Conservation (phyloP, 75 land plant genomes). For the Isoetes taiwanensis region DNA sequence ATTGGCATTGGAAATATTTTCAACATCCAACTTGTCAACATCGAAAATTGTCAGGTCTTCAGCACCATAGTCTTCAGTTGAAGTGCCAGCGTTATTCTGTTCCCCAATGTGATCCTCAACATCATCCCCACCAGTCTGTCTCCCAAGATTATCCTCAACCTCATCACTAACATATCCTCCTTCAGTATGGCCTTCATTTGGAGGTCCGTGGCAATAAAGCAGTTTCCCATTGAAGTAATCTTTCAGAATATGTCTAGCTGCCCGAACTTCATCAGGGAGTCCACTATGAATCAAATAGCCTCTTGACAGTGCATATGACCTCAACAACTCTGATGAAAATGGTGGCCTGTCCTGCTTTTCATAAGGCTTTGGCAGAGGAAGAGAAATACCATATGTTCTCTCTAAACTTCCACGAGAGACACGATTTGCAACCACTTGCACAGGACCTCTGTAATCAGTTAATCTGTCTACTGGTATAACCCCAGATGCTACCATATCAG, state of each 20-base stretch:
- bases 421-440: slow-evolving; percentile 75
- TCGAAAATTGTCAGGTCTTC: slow-evolving; percentile 2
- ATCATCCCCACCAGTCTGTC: slow-evolving; percentile 9
- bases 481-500: slow-evolving; percentile 94
- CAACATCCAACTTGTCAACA: slow-evolving; percentile 17
- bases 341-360: slow-evolving; percentile 77
- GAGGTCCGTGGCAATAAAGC: slow-evolving; percentile 69
- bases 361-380: slow-evolving; percentile 85
- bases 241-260: slow-evolving; percentile 76
- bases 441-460: slow-evolving; percentile 80
- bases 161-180: slow-evolving; percentile 12
- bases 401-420: slow-evolving; percentile 52
- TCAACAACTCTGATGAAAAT: slow-evolving; percentile 57
- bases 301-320: slow-evolving; percentile 71
- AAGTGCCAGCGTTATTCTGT: not conserved
- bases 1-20: slow-evolving; percentile 33
- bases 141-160: slow-evolving; percentile 1
- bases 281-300: slow-evolving; percentile 83
- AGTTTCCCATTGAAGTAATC: slow-evolving; percentile 88
- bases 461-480: slow-evolving; percentile 85
- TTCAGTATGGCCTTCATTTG: slow-evolving; percentile 20
- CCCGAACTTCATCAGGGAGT: slow-evolving; percentile 83
- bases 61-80: slow-evolving; percentile 18
- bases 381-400: slow-evolving; percentile 42
- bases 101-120: not conserved